Percentiles rank a stretch among this genome's conserved stretches.
phyloP scores from a whole-genome alignment of 345 rosid genomes.

The Litchi chinensis region DNA sequence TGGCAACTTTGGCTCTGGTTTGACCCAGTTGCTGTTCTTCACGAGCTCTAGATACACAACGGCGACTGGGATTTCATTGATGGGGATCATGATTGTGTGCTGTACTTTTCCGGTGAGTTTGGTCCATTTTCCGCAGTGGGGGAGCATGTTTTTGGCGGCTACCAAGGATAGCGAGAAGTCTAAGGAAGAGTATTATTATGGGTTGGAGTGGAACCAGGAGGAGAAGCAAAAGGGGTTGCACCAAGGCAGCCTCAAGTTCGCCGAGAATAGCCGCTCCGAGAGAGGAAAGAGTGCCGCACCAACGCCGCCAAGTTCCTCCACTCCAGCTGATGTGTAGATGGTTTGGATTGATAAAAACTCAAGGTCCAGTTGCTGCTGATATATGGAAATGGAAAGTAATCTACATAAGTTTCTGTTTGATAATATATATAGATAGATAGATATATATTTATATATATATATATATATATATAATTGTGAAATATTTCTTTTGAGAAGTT shows the following conservation, averaged over 20 bases:
- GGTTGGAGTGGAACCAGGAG: slow-evolving; percentile 40
- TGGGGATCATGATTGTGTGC: slow-evolving; percentile 70
- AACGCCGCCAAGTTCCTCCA: slow-evolving; percentile 21
- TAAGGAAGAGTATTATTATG: slow-evolving; percentile 50
- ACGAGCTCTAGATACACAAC: slow-evolving; percentile 55
- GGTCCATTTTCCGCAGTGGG: slow-evolving; percentile 67
- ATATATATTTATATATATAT: too few species aligned
- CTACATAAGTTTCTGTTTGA: too few species aligned
- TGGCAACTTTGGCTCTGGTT: slow-evolving; percentile 79
- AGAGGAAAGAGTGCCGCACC: slow-evolving; percentile 35
- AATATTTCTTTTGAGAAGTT: too few species aligned
- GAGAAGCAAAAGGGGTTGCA: slow-evolving; percentile 52
- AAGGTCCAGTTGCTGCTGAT: too few species aligned
- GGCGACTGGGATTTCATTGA: slow-evolving; percentile 51
- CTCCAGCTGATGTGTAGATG: slow-evolving; percentile 18
- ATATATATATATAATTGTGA: too few species aligned
- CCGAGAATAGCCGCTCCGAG: slow-evolving; percentile 47
- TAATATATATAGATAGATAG: too few species aligned
- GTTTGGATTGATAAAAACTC: too few species aligned
- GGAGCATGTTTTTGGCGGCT: slow-evolving; percentile 60
- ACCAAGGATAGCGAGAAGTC: slow-evolving; percentile 35
- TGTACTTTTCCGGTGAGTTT: slow-evolving; percentile 50
- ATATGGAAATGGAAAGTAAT: too few species aligned
- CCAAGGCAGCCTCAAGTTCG: slow-evolving; percentile 46
- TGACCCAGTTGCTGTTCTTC: slow-evolving; percentile 74